Percentiles rank a stretch among this genome's conserved stretches.
Conservation (phyloP, 75 land plant genomes). For the Picea glauca region DNA sequence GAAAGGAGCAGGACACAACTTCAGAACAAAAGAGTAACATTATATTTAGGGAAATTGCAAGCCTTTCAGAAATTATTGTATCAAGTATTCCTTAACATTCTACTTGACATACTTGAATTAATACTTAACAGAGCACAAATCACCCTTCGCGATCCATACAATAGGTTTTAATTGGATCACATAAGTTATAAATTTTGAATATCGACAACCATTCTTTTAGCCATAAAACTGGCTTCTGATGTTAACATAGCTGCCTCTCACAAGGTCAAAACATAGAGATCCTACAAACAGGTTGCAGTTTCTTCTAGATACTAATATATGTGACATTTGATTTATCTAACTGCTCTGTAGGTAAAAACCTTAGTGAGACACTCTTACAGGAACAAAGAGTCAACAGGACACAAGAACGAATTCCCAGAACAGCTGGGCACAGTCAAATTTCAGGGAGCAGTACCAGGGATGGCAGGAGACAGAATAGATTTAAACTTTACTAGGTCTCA, state of each 20-base stretch:
- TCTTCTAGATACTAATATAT: neutral
- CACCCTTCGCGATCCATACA: neutral
- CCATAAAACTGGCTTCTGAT: neutral
- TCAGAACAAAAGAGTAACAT: neutral
- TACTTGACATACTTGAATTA: neutral
- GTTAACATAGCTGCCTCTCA: neutral
- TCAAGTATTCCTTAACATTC: neutral
- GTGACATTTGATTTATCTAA: neutral
- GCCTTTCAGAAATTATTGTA: neutral
- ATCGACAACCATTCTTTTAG: neutral
- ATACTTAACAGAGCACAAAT: neutral
- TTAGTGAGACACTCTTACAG: no score
- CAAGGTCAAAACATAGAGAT: neutral
- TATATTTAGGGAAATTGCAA: neutral
- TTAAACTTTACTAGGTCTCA: no score
- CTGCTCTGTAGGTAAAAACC: neutral
- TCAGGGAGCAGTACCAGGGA: no score
- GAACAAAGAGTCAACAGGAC: no score
- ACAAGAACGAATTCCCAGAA: no score
- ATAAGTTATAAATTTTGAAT: neutral
- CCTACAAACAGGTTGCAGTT: neutral
- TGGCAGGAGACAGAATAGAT: no score
- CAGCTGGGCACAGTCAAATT: no score
- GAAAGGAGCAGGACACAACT: neutral
- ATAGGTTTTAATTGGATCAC: neutral